These are phyloP conservation scores for Trametes polyzona DNA, from an alignment of 1,284 basidiomycete genomes.

Conservation along the genomic window DNA sequence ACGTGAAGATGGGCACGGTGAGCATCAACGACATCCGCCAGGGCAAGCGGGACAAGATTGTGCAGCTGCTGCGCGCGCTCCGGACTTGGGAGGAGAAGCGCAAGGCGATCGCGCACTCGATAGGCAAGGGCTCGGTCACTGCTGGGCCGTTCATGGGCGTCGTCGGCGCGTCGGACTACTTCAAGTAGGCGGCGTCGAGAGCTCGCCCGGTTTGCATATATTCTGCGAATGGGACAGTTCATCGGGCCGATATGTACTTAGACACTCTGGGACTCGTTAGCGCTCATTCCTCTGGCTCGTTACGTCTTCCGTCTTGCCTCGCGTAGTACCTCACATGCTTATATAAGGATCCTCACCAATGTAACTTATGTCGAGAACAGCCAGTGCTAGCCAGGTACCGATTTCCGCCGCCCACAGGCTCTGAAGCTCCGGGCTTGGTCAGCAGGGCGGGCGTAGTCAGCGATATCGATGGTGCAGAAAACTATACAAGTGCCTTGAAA, in stretches of 20 bases:
- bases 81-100: conserved; percentile 80
- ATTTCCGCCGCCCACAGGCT: too few relatives aligned
- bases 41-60: conserved; percentile 78
- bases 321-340: background rate
- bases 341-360: background rate
- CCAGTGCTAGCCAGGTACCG: background rate
- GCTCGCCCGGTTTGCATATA: background rate
- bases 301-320: background rate
- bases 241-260: conserved; percentile 11
- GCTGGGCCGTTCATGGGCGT: conserved; percentile 33
- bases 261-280: conserved; percentile 11
- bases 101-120: conserved; percentile 53
- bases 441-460: conserved; percentile 4
- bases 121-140: conserved; percentile 44
- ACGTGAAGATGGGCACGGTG: conserved; percentile 85
- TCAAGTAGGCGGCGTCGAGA: background rate
- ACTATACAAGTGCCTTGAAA: conserved; percentile 14
- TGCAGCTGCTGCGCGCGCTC: conserved; percentile 77
- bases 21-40: conserved; percentile 89
- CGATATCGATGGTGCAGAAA: conserved; percentile 21
- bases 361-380: conserved; percentile 2
- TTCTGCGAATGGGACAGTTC: background rate
- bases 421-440: conserved; percentile 1
- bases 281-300: background rate
- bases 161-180: conserved; percentile 27